Percentiles rank a stretch among this genome's conserved stretches.
These are phyloP conservation scores for Ilex asprella DNA, from an alignment of 257 asterid genomes.

Conservation along the genomic window DNA sequence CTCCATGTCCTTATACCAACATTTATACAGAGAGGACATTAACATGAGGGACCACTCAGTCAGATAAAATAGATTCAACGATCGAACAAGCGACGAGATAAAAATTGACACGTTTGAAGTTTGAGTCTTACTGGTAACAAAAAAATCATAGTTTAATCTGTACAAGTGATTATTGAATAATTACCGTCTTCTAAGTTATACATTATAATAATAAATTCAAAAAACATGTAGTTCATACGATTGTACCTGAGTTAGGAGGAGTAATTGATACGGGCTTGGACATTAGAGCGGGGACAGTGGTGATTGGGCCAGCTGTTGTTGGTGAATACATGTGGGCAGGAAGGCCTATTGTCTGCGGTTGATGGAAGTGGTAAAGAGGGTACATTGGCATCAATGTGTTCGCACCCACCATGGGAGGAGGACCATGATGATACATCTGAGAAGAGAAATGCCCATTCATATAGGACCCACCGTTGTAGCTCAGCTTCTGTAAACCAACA, in stretches of 20 bases:
- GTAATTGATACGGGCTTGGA: slow-evolving; percentile 71
- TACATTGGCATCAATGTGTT: slow-evolving; percentile 73
- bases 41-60: no score
- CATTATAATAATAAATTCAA: no score
- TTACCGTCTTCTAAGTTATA: no score
- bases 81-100: no score
- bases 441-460: slow-evolving; percentile 71
- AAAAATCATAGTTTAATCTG: no score
- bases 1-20: no score
- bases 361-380: slow-evolving; percentile 62
- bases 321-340: slow-evolving; percentile 72
- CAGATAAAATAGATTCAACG: no score
- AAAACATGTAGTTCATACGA: no score
- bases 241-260: slow-evolving; percentile 56
- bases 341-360: slow-evolving; percentile 78
- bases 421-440: slow-evolving; percentile 46
- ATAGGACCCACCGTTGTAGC: slow-evolving; percentile 74
- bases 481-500: slow-evolving; percentile 39
- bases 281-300: slow-evolving; percentile 44
- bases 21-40: no score
- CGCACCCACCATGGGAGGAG: slow-evolving; percentile 52
- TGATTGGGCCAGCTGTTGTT: slow-evolving; percentile 37
- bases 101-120: no score
- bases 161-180: no score
- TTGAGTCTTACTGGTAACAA: no score